A percentile compares a stretch with the other conserved stretches of the same genome.
phyloP scores from a whole-genome alignment of 257 asterid species.

The Catharanthus roseus region DNA sequence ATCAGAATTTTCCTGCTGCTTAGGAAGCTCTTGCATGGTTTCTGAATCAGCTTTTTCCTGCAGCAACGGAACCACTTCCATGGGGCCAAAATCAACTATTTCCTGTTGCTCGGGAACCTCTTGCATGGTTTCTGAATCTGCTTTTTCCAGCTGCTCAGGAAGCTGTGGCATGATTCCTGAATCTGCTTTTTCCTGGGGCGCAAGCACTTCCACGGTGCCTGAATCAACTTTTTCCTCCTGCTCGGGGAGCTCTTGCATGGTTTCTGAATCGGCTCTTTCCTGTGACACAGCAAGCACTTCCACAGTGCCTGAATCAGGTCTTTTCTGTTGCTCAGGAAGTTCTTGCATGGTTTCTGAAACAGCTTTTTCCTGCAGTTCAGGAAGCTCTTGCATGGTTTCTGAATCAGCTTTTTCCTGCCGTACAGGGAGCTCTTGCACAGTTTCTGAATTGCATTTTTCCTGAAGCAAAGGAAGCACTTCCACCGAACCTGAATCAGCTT shows the following conservation, averaged over 20 bases:
- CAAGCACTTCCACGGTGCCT: slow-evolving; percentile 27
- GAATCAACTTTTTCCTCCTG: slow-evolving; percentile 33
- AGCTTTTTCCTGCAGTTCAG: slow-evolving; percentile 31
- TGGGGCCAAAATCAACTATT: no score
- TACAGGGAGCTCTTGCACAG: slow-evolving; percentile 49
- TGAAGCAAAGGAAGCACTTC: slow-evolving; percentile 44
- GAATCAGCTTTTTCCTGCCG: no score
- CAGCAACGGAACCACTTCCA: no score
- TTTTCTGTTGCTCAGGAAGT: slow-evolving; percentile 30
- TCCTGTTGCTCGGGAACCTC: no score
- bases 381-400: slow-evolving; percentile 41
- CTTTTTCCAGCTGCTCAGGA: no score
- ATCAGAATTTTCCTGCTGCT: no score
- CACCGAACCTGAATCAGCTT: slow-evolving; percentile 1
- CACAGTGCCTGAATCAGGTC: slow-evolving; percentile 25
- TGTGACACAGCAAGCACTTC: slow-evolving; percentile 20
- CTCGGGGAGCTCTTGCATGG: slow-evolving; percentile 11
- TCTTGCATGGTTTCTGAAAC: slow-evolving; percentile 28
- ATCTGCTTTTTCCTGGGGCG: no score
- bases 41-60: no score
- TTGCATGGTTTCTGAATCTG: no score
- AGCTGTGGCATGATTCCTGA: no score
- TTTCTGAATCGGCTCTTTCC: slow-evolving; percentile 36
- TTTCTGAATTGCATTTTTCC: no score
- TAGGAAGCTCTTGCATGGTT: no score